phyloP scores from a whole-genome alignment of 768 basidiomycete species.

The Polyporus arcularius region DNA sequence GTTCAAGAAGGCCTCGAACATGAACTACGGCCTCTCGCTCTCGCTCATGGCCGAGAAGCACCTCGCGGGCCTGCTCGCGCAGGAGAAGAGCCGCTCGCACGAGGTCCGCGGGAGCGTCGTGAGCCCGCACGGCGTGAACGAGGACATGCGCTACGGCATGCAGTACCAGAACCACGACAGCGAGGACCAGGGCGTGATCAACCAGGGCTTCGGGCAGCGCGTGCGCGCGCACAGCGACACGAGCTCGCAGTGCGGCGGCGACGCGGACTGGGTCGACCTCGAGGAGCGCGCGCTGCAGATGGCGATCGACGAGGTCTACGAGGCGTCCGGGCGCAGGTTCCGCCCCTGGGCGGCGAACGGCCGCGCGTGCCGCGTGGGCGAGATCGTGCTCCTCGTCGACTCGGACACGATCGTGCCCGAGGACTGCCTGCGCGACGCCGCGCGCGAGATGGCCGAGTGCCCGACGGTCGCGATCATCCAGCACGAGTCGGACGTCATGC shows the following conservation, averaged over 20 bases:
- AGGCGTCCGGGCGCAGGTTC: slow-evolving; percentile 33
- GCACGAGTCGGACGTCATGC: slow-evolving; percentile 56
- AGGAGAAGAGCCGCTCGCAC: slow-evolving; percentile 21
- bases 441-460: slow-evolving; percentile 48
- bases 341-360: slow-evolving; percentile 39
- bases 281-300: slow-evolving; percentile 52
- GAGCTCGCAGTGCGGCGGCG: slow-evolving; percentile 8
- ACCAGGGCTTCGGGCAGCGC: slow-evolving; percentile 27
- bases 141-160: slow-evolving; percentile 53
- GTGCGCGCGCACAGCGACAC: slow-evolving; percentile 21
- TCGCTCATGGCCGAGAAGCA: slow-evolving; percentile 38
- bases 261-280: slow-evolving; percentile 36
- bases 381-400: slow-evolving; percentile 51
- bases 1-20: slow-evolving; percentile 52
- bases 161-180: slow-evolving; percentile 67
- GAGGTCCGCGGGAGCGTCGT: slow-evolving; percentile 11
- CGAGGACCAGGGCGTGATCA: slow-evolving; percentile 50
- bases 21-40: slow-evolving; percentile 44
- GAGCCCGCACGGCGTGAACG: slow-evolving; percentile 29
- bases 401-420: slow-evolving; percentile 53
- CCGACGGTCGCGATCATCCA: slow-evolving; percentile 54
- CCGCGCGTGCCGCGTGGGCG: slow-evolving; percentile 43
- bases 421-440: slow-evolving; percentile 56
- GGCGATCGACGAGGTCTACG: slow-evolving; percentile 54
- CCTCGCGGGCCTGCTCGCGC: slow-evolving; percentile 31